These are phyloP conservation scores for Xylaria sp. DNA, from an alignment of 2,329 filamentous ascomycete genomes.

Conservation along the genomic window DNA sequence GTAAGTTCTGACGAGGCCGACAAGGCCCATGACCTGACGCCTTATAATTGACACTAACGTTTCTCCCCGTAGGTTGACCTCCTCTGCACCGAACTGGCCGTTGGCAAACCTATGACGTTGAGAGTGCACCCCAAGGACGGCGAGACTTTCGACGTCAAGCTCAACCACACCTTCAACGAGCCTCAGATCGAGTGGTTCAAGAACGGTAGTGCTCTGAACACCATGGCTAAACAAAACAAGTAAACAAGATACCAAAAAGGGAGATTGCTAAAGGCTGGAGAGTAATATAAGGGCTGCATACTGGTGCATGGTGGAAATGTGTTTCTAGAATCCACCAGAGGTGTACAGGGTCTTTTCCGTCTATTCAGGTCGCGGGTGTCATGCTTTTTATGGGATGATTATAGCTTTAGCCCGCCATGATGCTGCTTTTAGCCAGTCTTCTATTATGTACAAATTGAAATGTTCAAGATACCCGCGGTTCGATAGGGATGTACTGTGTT, in stretches of 20 bases:
- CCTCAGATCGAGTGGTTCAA: slow-evolving; percentile 99
- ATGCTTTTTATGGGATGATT: slow-evolving; percentile 46
- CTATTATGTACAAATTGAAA: slow-evolving; percentile 54
- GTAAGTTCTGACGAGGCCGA: slow-evolving; percentile 53
- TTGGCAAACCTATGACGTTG: slow-evolving; percentile 93
- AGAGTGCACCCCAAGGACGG: slow-evolving; percentile 92
- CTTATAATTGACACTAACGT: slow-evolving; percentile 41
- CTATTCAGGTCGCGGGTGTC: slow-evolving; percentile 46
- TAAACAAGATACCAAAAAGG: slow-evolving; percentile 44
- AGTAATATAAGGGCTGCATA: slow-evolving; percentile 43
- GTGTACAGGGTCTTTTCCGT: slow-evolving; percentile 48
- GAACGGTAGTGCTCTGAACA: slow-evolving; percentile 97
- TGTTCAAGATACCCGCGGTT: slow-evolving; percentile 34
- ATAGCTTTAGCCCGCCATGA: slow-evolving; percentile 45
- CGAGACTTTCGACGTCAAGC: slow-evolving; percentile 80
- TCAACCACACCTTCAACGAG: slow-evolving; percentile 97
- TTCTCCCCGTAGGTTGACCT: slow-evolving; percentile 72
- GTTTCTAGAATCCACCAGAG: slow-evolving; percentile 47
- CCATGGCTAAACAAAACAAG: slow-evolving; percentile 82
- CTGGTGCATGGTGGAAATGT: slow-evolving; percentile 50
- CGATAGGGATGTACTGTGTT: slow-evolving; percentile 1
- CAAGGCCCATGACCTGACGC: neutral
- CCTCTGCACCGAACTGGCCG: slow-evolving; percentile 85
- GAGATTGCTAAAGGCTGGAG: slow-evolving; percentile 26
- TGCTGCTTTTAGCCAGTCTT: slow-evolving; percentile 45